Percentiles rank a stretch among this genome's conserved stretches.
phyloP scores from a whole-genome alignment of 75 land plant genomes.

The Pinus albicaulis region DNA sequence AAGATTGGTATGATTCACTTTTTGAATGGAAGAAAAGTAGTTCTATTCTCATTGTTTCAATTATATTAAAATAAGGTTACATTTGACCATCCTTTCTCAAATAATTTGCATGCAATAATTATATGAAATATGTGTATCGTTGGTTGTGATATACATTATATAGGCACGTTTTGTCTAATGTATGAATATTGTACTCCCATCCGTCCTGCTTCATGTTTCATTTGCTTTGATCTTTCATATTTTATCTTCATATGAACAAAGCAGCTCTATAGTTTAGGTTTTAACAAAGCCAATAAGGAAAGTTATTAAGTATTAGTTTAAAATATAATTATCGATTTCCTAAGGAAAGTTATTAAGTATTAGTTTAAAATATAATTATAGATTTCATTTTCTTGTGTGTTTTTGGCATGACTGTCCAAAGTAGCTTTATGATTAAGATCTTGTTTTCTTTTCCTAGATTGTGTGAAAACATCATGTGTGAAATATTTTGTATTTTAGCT shows the following conservation, averaged over 20 bases:
- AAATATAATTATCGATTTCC: background rate
- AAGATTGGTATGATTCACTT: conserved; percentile 33
- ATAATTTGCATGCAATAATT: background rate
- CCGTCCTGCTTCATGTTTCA: background rate
- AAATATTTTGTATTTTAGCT: too few species aligned
- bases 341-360: background rate
- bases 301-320: background rate
- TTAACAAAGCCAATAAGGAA: background rate
- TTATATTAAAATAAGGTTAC: background rate
- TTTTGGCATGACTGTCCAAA: background rate
- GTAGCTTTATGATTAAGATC: background rate
- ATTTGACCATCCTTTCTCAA: background rate
- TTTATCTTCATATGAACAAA: background rate
- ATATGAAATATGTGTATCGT: background rate
- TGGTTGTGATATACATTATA: background rate
- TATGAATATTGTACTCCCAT: background rate
- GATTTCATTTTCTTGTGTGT: background rate
- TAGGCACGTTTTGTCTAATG: background rate
- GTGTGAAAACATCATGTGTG: too few species aligned
- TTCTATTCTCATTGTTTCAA: background rate
- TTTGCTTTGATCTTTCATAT: background rate
- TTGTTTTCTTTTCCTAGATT: background rate
- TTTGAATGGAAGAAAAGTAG: background rate
- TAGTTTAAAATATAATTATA: background rate
- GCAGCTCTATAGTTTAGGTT: background rate